Percentiles rank a stretch among this genome's conserved stretches.
Evolutionary conservation across 78 protist genomes (phyloP).

Genomic region (Cavenderia fasciculata): DNA sequence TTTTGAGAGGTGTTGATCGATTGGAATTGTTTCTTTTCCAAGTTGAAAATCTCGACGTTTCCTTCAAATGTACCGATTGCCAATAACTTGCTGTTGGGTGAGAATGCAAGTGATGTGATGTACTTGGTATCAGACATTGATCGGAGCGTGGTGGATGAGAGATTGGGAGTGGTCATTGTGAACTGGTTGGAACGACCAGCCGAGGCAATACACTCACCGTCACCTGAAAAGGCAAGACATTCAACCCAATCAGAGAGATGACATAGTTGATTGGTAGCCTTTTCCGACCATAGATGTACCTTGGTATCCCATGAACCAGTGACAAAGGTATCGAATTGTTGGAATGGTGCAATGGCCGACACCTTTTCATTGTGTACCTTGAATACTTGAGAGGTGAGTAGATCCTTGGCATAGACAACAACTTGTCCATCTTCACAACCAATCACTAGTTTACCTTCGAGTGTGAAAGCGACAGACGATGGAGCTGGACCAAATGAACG

Average conservation of each 20-base stretch:
- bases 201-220: conserved; percentile 23
- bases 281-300: neutral
- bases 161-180: neutral
- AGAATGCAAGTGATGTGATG: conserved; percentile 24
- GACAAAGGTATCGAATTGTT: neutral
- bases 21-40: neutral
- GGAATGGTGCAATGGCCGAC: neutral
- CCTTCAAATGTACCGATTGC: conserved; percentile 64
- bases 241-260: conserved; percentile 63
- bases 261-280: neutral
- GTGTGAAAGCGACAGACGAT: conserved; percentile 1
- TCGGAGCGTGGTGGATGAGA: neutral
- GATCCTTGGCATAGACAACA: neutral
- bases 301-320: conserved; percentile 27
- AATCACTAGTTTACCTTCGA: conserved; percentile 4
- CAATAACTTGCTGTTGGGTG: conserved; percentile 13
- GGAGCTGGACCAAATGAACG: neutral
- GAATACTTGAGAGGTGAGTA: neutral
- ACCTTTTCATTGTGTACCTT: neutral
- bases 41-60: conserved; percentile 6
- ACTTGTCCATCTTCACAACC: conserved; percentile 38
- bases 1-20: neutral
- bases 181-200: conserved; percentile 26
- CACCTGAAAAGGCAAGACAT: conserved; percentile 24
- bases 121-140: neutral